Evolutionary conservation across 2,329 filamentous ascomycete genomes (phyloP), one percentile per base, ranked within the genome.

Genomic region (Ophiocordyceps camponoti-leonardi): DNA sequence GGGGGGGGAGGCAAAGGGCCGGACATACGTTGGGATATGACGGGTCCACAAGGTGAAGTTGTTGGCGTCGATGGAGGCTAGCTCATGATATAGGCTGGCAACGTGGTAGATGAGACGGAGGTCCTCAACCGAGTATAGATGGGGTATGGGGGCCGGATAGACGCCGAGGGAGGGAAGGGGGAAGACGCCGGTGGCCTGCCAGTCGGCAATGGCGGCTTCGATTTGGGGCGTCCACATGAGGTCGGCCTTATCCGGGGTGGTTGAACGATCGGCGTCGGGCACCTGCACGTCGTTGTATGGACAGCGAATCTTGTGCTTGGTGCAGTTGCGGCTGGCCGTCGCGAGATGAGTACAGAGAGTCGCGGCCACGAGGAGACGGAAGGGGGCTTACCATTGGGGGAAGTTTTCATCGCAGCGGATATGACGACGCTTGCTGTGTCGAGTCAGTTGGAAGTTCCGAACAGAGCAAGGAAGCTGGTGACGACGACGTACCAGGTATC

Each of bases 361-460:
- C n/a, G 13, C 8, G n/a, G n/a, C n/a, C n/a, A n/a, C n/a, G 6
- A 14, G 31, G 1, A 13, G 13, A 16, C 4, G 31, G 31, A 6
- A 16, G 8, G 43, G 37, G 41, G 63, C 74, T 56, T 72, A 94
- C 87, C 90, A 98, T 75, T 98, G 92, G 44, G 92, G 92, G 58
- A 94, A 95, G 54, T 79, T 94, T 65, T 98, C 92, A 60, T 98
- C 92, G 67, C 92, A 98, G 57, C 92, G 79, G 61, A 98, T 98
- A 66, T 98, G 92, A 61, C 92, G 80, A 62, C 84, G 82, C 68
- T 98, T 98, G 76, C 70, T 72, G 46, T 16, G 48, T n/a, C 28
- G 20, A 30, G 46, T 47, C 39, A 45, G 43, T 14, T 40, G 46
- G 50, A 41, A 53, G 49, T 48, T 44, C 40, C 23, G 14, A 22